Base-by-base conservation (phyloP, 1,139 yeast species). In the Martiniozyma asiatica region DNA sequence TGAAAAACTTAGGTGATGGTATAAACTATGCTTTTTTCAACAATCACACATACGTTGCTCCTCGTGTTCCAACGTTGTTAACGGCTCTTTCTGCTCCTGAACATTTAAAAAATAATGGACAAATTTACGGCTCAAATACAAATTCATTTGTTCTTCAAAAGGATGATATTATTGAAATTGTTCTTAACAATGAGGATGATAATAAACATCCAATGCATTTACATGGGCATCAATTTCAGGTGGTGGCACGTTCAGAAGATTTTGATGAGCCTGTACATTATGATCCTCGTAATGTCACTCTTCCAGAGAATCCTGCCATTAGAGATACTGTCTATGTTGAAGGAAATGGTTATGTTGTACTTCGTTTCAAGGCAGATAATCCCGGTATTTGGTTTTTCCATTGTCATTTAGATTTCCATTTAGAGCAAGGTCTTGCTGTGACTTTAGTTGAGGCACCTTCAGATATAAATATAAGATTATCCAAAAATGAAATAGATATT, bases 201-300 rank as follows among this genome's bases (percentile, higher is more conserved):
- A 92, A 92, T 57, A 70, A 71, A 39, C 94, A 84, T 55, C 94
- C 95, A n/a, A 81, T 85, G 75, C 95, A 84, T 52, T 59, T 84
- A 44, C 95, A 84, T 45, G 95, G 95, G 20, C 92, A 81, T 54
- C 65, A 62, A 37, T 80, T 82, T 65, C 92, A 84, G 63, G 63
- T 80, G 8, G 50, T 80, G 32, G 65, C 63, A 40, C 51, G 69
- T 49, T 59, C 71, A 25, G 59, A 59, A 6, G 68, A 61, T 16
- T 55, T 62, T 28, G 61, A 60, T 24, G 54, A 54, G 25, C 67
- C 61, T 2, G 56, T 51, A 31, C 65, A 60, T 16, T 65, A 63
- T 11, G 70, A 63, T 38, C 57, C 68, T 29, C 73, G 63, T 37
- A 64, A 66, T 42, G 58, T 64, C 11, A 60, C 56, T 6, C 72